Evolutionary conservation across 768 basidiomycete species (phyloP), one percentile per base, ranked within the genome.

Genomic region (Boletus bicolor): DNA sequence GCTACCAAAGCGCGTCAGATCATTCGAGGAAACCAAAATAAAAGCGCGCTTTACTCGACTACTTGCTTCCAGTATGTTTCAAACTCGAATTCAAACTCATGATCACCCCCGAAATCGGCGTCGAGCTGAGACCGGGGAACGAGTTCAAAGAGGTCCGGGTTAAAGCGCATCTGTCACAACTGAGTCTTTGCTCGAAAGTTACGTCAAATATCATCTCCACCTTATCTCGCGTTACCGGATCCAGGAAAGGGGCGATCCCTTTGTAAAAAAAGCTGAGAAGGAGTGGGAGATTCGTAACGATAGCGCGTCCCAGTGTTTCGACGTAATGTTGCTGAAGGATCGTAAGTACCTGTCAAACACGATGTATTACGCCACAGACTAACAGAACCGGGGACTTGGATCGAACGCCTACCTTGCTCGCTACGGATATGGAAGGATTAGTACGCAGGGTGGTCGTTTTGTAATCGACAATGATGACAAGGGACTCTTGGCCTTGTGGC

Each of bases 301-400:
- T 76, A 30, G 89, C 92, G 12, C 90, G 81, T 32, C 92, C 92
- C 41, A 95, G 82, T 5, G 91, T 89, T 70, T 93, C 91, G 35
- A 89, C 88, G 64, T 95, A 95, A 68, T 95, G 91, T 59, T 91
- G 83, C 67, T 93, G 92, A 41, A 94, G 78, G 63, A 94, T 92
- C 53, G 79, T 76, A 21, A 94, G 79, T 7, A 87, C 86, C 82
- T 83, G 53, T 43, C 32, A 53, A 37, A n/a, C 15, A 30, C 21
- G 0, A 30, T 26, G 2, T 8, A 15, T 50, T 5, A 41, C 21
- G 14, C n/a, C 39, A 44, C 41, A 41, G 21, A 53, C 24, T 30
- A 28, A 35, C 47, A 14, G 4, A 45, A 12, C 21, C 21, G 14
- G 11, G 5, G 14, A 5, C 15, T 12, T 17, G 19, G 19, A 45